Evolutionary conservation across 202 grass and related monocot species (phyloP).

Genomic region (Digitaria exilis): DNA sequence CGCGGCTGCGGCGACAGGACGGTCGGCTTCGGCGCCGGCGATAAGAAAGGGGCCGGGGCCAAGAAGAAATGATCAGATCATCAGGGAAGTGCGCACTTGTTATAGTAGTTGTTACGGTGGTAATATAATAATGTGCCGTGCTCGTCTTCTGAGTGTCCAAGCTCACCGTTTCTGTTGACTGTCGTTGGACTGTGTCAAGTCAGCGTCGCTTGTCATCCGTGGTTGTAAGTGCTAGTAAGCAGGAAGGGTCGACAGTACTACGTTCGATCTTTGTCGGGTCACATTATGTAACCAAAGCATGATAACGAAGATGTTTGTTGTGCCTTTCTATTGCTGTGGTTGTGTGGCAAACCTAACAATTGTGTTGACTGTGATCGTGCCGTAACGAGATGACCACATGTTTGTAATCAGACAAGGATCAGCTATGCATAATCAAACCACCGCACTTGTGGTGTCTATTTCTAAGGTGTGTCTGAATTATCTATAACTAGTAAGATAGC

Average conservation of each 20-base stretch:
- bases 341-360: no score
- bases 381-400: not conserved
- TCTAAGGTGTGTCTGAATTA: no score
- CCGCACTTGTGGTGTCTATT: no score
- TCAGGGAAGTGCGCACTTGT: no score
- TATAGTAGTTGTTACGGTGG: no score
- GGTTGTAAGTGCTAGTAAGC: no score
- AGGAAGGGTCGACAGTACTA: not conserved
- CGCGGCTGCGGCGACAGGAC: constrained; percentile 24
- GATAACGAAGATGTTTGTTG: not conserved
- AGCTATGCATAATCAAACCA: no score
- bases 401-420: no score
- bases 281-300: not conserved
- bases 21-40: not conserved
- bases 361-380: no score
- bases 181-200: not conserved
- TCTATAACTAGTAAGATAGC: no score
- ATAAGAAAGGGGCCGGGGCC: not conserved
- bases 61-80: not conserved
- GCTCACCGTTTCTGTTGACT: not conserved
- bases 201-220: no score
- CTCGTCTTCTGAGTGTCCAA: not conserved
- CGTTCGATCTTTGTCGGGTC: not conserved
- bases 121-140: not conserved
- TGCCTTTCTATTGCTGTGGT: no score